Evolutionary conservation across 305 asterid genomes (phyloP).

Genomic region (Rubia peregrina): DNA sequence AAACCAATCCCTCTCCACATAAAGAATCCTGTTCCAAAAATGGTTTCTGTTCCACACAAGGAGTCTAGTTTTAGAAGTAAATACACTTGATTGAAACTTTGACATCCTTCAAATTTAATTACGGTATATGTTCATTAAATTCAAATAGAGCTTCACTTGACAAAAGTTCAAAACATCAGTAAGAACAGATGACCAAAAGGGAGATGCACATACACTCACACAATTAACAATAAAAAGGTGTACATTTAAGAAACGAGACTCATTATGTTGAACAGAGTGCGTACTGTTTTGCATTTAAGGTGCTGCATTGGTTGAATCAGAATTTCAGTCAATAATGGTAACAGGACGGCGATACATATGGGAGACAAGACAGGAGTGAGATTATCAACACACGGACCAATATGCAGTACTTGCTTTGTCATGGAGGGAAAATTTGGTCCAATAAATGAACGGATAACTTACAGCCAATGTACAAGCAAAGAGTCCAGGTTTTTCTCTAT

Average conservation of each 20-base stretch:
- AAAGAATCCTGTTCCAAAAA: too few relatives aligned
- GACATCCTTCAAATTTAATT: neutral
- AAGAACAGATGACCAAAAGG: too few relatives aligned
- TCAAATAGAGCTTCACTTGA: neutral
- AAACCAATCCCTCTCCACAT: neutral
- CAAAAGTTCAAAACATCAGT: too few relatives aligned
- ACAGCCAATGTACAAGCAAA: conserved; percentile 80
- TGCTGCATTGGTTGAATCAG: neutral
- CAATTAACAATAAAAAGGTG: too few relatives aligned
- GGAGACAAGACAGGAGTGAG: neutral
- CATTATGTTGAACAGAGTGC: neutral
- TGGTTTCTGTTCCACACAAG: neutral
- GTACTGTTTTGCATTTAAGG: neutral
- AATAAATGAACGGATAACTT: conserved; percentile 27
- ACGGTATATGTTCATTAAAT: too few relatives aligned
- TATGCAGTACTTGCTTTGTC: neutral
- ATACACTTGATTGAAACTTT: neutral
- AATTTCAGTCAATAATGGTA: neutral
- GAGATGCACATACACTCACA: too few relatives aligned
- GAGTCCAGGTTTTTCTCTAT: conserved; percentile 92
- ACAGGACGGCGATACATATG: neutral
- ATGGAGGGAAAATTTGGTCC: neutral
- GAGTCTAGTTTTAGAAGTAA: too few relatives aligned
- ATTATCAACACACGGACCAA: neutral
- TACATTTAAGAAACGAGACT: neutral